Evolutionary conservation across 257 asterid species (phyloP).

Genomic region (Craterostigma plantagineum): DNA sequence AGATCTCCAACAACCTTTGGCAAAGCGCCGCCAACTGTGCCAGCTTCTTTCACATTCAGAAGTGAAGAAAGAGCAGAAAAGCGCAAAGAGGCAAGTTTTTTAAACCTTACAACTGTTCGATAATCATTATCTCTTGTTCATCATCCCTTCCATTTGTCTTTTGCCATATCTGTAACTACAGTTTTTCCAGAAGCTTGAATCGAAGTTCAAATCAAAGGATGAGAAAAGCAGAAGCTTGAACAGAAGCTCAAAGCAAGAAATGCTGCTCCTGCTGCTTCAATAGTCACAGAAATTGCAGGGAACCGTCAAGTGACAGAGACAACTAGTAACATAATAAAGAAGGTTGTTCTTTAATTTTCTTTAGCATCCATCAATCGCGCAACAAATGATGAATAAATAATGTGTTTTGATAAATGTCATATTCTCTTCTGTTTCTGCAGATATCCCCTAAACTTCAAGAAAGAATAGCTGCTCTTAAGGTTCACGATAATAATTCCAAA

Average conservation of each 20-base stretch:
- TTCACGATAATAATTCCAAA: too few species aligned
- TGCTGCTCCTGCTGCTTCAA: slow-evolving; percentile 10
- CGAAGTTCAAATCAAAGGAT: slow-evolving; percentile 28
- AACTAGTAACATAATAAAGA: slow-evolving; percentile 19
- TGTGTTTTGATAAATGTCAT: too few species aligned
- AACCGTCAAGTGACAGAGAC: slow-evolving; percentile 13
- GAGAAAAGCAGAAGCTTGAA: slow-evolving; percentile 23
- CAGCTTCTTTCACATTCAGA: slow-evolving; percentile 47
- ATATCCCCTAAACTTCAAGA: too few species aligned
- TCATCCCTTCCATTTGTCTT: slow-evolving; percentile 9
- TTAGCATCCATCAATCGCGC: too few species aligned
- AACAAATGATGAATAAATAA: too few species aligned
- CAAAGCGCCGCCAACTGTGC: slow-evolving; percentile 16
- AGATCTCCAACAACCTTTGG: slow-evolving; percentile 17
- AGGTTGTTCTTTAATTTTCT: slow-evolving; percentile 17
- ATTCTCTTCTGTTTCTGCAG: too few species aligned
- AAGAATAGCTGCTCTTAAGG: too few species aligned
- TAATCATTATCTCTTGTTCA: neutral
- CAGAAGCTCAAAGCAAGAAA: slow-evolving; percentile 30
- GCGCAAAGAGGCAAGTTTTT: slow-evolving; percentile 53
- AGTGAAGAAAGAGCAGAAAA: slow-evolving; percentile 79
- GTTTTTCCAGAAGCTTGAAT: slow-evolving; percentile 60
- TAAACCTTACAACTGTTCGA: neutral
- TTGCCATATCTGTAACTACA: slow-evolving; percentile 12
- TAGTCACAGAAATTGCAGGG: slow-evolving; percentile 17